A percentile compares a stretch with the other conserved stretches of the same genome.
Evolutionary conservation across 176 grass and related monocot genomes (phyloP).

Genomic region (Oryza australiensis): DNA sequence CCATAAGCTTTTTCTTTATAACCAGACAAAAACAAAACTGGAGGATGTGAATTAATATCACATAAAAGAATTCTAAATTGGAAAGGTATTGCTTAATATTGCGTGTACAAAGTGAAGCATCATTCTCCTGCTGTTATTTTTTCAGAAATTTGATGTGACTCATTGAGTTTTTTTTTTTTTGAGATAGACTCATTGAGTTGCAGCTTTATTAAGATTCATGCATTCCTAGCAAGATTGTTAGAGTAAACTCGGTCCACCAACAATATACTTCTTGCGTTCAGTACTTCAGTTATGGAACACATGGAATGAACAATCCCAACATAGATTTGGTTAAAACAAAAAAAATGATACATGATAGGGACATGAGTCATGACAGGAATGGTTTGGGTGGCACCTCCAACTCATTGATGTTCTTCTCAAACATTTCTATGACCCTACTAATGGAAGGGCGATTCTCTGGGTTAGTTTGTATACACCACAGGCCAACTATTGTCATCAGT

Average conservation of each 20-base stretch:
- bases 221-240: no score
- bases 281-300: neutral
- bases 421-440: conserved; percentile 55
- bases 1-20: no score
- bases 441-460: conserved; percentile 48
- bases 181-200: no score
- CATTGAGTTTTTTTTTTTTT: no score
- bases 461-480: conserved; percentile 54
- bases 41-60: no score
- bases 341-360: neutral
- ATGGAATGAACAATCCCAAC: neutral
- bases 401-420: conserved; percentile 40
- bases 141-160: no score
- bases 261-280: neutral
- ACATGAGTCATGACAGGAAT: neutral
- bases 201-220: no score
- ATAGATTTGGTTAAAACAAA: neutral
- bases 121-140: no score
- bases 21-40: no score
- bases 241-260: neutral
- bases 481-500: conserved; percentile 39
- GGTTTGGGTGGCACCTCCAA: conserved; percentile 47
- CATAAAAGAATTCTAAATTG: no score
- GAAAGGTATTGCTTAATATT: no score
- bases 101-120: no score